Percentiles rank a stretch among this genome's conserved stretches.
Evolutionary conservation across 2,329 filamentous ascomycete genomes (phyloP).

Genomic region (Cladosporium velox): DNA sequence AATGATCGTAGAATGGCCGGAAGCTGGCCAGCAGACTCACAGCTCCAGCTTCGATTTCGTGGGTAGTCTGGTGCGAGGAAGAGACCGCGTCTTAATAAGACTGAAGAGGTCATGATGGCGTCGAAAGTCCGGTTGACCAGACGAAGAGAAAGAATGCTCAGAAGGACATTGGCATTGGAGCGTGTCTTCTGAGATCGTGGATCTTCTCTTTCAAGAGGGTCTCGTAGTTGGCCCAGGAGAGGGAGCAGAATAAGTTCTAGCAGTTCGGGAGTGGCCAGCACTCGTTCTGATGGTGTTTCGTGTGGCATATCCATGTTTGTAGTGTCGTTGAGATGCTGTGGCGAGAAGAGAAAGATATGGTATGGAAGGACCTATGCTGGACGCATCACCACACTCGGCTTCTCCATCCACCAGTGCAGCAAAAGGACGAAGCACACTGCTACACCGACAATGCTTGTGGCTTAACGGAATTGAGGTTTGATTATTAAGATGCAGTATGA

Average conservation of each 20-base stretch:
- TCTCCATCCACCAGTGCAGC: background rate
- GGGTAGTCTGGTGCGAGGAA: slow-evolving; percentile 25
- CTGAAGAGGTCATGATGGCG: slow-evolving; percentile 24
- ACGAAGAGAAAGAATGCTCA: slow-evolving; percentile 23
- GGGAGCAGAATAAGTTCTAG: slow-evolving; percentile 27
- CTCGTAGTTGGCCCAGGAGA: slow-evolving; percentile 22
- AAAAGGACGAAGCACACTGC: background rate
- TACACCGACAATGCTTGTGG: background rate
- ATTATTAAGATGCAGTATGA: background rate
- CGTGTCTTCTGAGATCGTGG: slow-evolving; percentile 27
- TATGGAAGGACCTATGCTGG: background rate
- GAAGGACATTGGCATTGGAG: slow-evolving; percentile 21
- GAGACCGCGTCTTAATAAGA: slow-evolving; percentile 23
- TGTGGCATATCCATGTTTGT: background rate
- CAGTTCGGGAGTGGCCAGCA: slow-evolving; percentile 29
- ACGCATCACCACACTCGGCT: background rate
- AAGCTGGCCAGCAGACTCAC: slow-evolving; percentile 14
- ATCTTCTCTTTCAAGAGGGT: slow-evolving; percentile 25
- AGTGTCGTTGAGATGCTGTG: background rate
- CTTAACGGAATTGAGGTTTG: background rate
- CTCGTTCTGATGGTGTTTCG: slow-evolving; percentile 9
- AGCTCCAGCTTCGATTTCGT: slow-evolving; percentile 13
- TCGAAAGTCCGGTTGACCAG: slow-evolving; percentile 27
- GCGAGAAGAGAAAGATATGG: background rate
- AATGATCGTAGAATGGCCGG: slow-evolving; percentile 16